These are phyloP conservation scores for Kazachstania viticola DNA, from an alignment of 805 yeast genomes.

Conservation along the genomic window DNA sequence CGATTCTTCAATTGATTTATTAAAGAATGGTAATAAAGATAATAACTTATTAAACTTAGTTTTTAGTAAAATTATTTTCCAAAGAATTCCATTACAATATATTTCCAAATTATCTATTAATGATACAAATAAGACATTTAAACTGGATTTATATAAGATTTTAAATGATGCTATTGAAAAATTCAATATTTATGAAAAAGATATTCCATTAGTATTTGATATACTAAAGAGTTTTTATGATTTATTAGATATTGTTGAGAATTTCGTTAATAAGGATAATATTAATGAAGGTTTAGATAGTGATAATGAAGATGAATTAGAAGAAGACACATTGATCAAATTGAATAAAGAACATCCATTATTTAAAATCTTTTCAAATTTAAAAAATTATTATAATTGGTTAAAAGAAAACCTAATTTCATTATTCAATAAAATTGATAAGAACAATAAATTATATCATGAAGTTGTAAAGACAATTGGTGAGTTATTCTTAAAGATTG, in stretches of 20 bases:
- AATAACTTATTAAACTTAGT: constrained; percentile 38
- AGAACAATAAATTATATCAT: constrained; percentile 23
- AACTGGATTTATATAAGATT: constrained; percentile 24
- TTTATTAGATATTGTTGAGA: constrained; percentile 52
- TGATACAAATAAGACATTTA: constrained; percentile 24
- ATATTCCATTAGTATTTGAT: constrained; percentile 33
- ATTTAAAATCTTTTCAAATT: constrained; percentile 25
- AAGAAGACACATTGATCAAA: constrained; percentile 22
- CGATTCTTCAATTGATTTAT: constrained; percentile 58
- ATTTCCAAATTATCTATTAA: constrained; percentile 36
- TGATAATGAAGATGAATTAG: constrained; percentile 38
- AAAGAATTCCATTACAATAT: constrained; percentile 46
- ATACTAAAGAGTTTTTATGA: constrained; percentile 53
- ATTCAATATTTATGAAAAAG: constrained; percentile 35
- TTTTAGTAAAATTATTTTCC: constrained; percentile 42
- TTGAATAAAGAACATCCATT: constrained; percentile 47
- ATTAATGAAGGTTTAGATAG: constrained; percentile 50
- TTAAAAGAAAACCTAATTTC: constrained; percentile 22
- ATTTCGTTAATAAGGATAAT: constrained; percentile 46
- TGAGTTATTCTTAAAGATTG: constrained; percentile 49
- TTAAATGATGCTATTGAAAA: constrained; percentile 36
- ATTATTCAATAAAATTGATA: constrained; percentile 10
- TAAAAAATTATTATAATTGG: constrained; percentile 42
- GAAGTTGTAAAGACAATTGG: constrained; percentile 44
- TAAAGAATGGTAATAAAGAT: constrained; percentile 41